Evolutionary conservation across 2,329 filamentous ascomycete genomes (phyloP), one percentile per base, ranked within the genome.

Genomic region (Elsinoe arachidis): DNA sequence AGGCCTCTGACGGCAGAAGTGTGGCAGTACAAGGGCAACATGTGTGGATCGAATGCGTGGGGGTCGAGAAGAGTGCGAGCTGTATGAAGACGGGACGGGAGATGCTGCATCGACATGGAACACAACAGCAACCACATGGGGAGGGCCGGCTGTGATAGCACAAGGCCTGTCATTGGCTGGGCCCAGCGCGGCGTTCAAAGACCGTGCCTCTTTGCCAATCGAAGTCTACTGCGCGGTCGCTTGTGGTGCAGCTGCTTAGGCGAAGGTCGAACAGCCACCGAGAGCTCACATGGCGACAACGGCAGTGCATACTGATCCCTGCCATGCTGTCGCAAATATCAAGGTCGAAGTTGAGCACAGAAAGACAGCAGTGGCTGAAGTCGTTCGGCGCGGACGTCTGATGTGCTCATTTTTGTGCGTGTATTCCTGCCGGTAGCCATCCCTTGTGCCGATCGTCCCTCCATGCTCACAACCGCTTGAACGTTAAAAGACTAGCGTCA

Each of bases 1-100:
- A 53, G 49, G 21, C 12, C 35, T 38, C 14, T 23, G 7, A 38
- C 12, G n/a, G 49, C 35, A 19, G n/a, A 26, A n/a, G 49, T 53
- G 49, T 53, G 49, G 49, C 49, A 53, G 49, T 53, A 53, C 49
- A 37, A 35, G 34, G 33, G 33, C 49, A 26, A 30, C 41, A 46
- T 46, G 41, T 26, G 41, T 11, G 19, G 26, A 23, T 14, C 19
- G 26, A 12, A 19, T 12, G 41, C 41, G 41, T 46, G 41, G 41
- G 41, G 41, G 39, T 19, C 10, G 12, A 44, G 14, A 3, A 49
- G 5, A 33, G 9, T 14, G 15, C 10, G 30, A 49, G 23, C 11
- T 49, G 44, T 10, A 47, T 35, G 17, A 51, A 35, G 26, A 35
- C 46, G 46, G 23, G 26, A 34, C 46, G 46, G 46, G 26, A 51